phyloP scores from a whole-genome alignment of 495 filamentous ascomycete genomes.

The Letharia lupina region DNA sequence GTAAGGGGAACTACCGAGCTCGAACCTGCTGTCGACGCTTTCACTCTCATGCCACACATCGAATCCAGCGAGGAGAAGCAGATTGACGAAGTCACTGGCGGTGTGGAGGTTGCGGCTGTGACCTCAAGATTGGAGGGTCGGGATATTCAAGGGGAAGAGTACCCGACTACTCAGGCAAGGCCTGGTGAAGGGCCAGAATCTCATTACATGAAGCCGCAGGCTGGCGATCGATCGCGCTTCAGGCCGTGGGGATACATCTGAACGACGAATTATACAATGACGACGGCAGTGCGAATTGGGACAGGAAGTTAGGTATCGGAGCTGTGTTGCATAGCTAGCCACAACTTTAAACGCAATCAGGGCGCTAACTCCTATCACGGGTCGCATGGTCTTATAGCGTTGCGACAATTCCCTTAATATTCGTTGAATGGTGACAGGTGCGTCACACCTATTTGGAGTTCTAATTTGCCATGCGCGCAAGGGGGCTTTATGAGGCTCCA shows the following conservation, averaged over 20 bases:
- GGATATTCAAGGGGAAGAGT: not conserved
- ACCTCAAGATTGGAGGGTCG: not conserved
- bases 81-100: not conserved
- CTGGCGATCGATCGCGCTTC: not conserved
- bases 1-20: not conserved
- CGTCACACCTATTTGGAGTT: not conserved
- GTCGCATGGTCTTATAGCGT: not conserved
- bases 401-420: not conserved
- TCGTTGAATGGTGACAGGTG: not conserved
- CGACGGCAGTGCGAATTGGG: too few species aligned
- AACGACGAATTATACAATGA: not conserved
- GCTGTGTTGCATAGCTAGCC: not conserved
- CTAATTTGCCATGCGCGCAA: not conserved
- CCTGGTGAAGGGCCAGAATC: not conserved
- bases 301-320: not conserved
- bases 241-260: not conserved
- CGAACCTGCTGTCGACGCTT: not conserved
- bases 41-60: not conserved
- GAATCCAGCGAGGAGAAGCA: not conserved
- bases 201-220: not conserved
- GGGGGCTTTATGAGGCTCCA: too few species aligned
- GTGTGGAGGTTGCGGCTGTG: not conserved
- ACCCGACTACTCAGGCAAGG: not conserved
- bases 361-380: not conserved
- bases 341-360: not conserved